These are phyloP conservation scores for Fraxinus floribunda DNA, from an alignment of 305 asterid species.

Conservation along the genomic window DNA sequence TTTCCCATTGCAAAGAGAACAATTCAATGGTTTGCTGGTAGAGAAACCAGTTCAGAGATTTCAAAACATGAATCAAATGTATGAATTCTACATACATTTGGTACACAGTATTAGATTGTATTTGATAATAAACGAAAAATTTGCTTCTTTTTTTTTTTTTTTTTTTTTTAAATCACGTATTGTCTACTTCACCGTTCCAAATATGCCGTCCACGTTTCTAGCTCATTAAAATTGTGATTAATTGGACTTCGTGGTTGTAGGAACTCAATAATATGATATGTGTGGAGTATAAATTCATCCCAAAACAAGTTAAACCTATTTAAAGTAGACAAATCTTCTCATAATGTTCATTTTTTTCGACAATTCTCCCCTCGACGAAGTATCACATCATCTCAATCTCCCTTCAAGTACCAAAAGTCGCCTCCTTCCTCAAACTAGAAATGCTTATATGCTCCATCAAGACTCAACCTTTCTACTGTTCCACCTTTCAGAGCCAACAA, in stretches of 20 bases:
- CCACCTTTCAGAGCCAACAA: not conserved
- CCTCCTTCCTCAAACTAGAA: no score
- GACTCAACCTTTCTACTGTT: not conserved
- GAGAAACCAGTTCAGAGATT: slow-evolving; percentile 24
- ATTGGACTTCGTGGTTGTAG: not conserved
- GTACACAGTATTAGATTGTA: not conserved
- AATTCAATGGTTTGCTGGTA: slow-evolving; percentile 30
- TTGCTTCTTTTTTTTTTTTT: not conserved
- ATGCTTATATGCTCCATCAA: no score
- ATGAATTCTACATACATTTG: slow-evolving; percentile 13
- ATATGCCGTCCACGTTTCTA: not conserved
- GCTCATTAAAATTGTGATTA: not conserved
- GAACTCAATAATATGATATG: not conserved
- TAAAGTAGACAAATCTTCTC: not conserved
- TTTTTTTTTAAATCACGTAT: not conserved
- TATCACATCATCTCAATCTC: no score
- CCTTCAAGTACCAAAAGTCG: no score
- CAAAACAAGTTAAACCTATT: not conserved
- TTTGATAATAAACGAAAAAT: not conserved
- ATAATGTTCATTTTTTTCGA: no score
- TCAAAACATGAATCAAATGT: slow-evolving; percentile 15
- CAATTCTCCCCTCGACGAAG: not conserved
- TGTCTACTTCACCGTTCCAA: not conserved
- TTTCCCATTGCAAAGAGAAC: slow-evolving; percentile 40
- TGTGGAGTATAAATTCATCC: not conserved